These are phyloP conservation scores for Coemansia javaensis DNA, from an alignment of 192 early-diverging fungal genomes.

Conservation along the genomic window DNA sequence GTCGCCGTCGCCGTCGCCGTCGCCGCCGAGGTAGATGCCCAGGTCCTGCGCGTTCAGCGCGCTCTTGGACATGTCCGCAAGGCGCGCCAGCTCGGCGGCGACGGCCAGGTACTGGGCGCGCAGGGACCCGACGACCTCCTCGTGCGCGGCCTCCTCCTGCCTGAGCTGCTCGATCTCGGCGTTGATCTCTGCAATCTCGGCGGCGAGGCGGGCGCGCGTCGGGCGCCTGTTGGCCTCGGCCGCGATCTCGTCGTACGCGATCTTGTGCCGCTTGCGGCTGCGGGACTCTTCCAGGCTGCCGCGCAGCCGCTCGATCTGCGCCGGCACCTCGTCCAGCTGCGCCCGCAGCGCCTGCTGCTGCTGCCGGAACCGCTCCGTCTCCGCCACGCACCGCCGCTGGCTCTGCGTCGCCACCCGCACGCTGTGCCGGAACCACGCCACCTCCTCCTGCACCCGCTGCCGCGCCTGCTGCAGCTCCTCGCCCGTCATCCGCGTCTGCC, in stretches of 20 bases:
- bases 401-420: constrained; percentile 29
- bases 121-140: constrained; percentile 17
- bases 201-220: constrained; percentile 14
- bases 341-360: constrained; percentile 10
- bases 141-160: constrained; percentile 30
- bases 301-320: constrained; percentile 18
- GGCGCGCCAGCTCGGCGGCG: constrained; percentile 18
- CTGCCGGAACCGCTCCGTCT: constrained; percentile 10
- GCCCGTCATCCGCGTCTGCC: constrained; percentile 11
- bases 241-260: constrained; percentile 48
- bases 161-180: constrained; percentile 31
- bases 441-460: constrained; percentile 28
- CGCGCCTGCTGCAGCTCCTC: constrained; percentile 18
- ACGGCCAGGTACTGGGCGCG: constrained; percentile 28
- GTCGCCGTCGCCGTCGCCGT: constrained; percentile 7
- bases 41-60: constrained; percentile 44
- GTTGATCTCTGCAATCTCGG: constrained; percentile 23
- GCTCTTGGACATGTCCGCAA: constrained; percentile 32
- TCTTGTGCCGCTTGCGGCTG: constrained; percentile 42
- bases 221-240: constrained; percentile 31
- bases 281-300: constrained; percentile 40
- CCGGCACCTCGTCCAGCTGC: constrained; percentile 1
- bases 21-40: constrained; percentile 25
- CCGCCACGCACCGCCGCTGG: constrained; percentile 29
- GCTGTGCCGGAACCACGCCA: constrained; percentile 43